Evolutionary conservation across 2,329 filamentous ascomycete species (phyloP).

Genomic region (Talaromyces sp.): DNA sequence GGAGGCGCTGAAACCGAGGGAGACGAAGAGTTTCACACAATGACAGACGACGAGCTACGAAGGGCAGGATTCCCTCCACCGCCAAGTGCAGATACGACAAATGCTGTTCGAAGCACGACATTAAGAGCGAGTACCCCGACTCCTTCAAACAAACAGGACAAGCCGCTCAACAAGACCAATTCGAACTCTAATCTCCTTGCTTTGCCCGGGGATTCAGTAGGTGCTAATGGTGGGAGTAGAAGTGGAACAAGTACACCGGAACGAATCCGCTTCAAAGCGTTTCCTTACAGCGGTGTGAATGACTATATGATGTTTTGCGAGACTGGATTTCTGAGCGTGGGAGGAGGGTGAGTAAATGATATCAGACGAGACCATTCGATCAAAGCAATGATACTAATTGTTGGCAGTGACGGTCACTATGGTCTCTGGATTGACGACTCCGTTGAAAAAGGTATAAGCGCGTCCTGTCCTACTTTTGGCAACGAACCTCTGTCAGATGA

Average conservation of each 20-base stretch:
- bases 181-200: not conserved
- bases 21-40: slow-evolving; percentile 11
- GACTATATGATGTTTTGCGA: slow-evolving; percentile 97
- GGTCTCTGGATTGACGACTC: slow-evolving; percentile 89
- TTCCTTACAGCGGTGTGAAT: slow-evolving; percentile 91
- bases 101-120: slow-evolving; percentile 59
- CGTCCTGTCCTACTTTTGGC: slow-evolving; percentile 82
- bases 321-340: slow-evolving; percentile 75
- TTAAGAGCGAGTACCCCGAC: slow-evolving; percentile 31
- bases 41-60: slow-evolving; percentile 41
- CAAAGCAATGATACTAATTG: slow-evolving; percentile 20
- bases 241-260: slow-evolving; percentile 59
- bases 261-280: slow-evolving; percentile 89
- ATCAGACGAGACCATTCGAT: not conserved
- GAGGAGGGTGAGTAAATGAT: slow-evolving; percentile 58
- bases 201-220: not conserved
- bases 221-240: slow-evolving; percentile 19
- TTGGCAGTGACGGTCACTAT: slow-evolving; percentile 68
- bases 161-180: not conserved
- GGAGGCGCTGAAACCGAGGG: not conserved
- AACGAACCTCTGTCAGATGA: slow-evolving; percentile 93
- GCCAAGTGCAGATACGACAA: slow-evolving; percentile 62
- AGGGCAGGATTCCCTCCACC: slow-evolving; percentile 62
- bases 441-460: slow-evolving; percentile 78
- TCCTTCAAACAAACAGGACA: slow-evolving; percentile 10